phyloP scores from a whole-genome alignment of 2,329 filamentous ascomycete genomes.

The Hortaea werneckii region DNA sequence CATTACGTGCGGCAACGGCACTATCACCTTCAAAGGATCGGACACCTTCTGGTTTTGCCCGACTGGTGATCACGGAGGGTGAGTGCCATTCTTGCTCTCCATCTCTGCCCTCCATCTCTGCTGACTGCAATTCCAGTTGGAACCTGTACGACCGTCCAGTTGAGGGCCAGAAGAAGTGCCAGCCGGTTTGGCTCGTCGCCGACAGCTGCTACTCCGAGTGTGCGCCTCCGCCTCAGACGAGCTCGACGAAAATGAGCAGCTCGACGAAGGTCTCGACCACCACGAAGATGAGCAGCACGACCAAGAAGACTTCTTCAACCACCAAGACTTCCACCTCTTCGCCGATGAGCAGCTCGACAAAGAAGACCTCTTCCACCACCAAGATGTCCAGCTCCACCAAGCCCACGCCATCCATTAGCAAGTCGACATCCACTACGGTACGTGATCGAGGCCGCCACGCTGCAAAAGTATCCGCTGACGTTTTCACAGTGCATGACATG shows the following conservation, averaged over 20 bases:
- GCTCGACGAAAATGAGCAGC: too few relatives aligned
- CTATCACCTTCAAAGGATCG: conserved; percentile 42
- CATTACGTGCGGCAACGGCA: conserved; percentile 43
- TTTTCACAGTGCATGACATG: neutral
- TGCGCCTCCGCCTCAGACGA: neutral
- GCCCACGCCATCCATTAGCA: neutral
- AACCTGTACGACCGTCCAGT: conserved; percentile 44
- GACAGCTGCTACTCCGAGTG: neutral
- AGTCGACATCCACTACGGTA: neutral
- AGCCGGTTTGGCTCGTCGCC: conserved; percentile 27
- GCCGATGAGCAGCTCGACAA: neutral
- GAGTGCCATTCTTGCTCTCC: too few relatives aligned
- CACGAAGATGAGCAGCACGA: neutral
- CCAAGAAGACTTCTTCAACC: neutral
- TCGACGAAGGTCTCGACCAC: neutral
- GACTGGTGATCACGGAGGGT: conserved; percentile 40
- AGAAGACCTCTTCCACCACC: neutral
- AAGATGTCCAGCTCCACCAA: neutral
- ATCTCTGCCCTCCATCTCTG: too few relatives aligned
- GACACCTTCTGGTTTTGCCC: conserved; percentile 51
- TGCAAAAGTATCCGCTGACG: neutral
- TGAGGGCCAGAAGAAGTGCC: conserved; percentile 38
- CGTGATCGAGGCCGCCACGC: neutral
- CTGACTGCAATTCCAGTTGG: conserved; percentile 25
- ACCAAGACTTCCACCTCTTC: neutral